A percentile compares a stretch with the other conserved stretches of the same genome.
phyloP scores from a whole-genome alignment of 257 asterid species.

The Hygrophila difformis region DNA sequence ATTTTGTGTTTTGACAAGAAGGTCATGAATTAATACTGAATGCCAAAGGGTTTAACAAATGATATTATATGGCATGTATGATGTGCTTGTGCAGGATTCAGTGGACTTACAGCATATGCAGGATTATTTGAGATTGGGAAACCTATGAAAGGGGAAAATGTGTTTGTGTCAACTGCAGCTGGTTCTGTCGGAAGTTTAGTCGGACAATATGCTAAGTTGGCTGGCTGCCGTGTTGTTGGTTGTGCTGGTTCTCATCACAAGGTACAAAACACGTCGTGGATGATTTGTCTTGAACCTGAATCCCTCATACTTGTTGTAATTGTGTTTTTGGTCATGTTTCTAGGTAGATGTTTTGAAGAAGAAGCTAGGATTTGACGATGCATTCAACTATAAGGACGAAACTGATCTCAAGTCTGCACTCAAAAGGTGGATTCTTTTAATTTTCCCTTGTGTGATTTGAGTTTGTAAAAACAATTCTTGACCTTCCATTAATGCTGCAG shows the following conservation, averaged over 20 bases:
- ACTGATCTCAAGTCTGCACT: conserved; percentile 48
- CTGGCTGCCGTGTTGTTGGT: conserved; percentile 72
- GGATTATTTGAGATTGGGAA: conserved; percentile 61
- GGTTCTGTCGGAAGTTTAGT: conserved; percentile 74
- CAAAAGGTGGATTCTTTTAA: conserved; percentile 48
- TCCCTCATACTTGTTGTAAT: too few species aligned
- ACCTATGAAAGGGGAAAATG: conserved; percentile 57
- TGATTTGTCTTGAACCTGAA: too few species aligned
- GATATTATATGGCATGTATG: too few species aligned
- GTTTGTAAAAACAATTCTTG: too few species aligned
- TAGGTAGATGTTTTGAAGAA: conserved; percentile 39
- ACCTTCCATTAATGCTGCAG: conserved; percentile 11
- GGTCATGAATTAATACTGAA: too few species aligned
- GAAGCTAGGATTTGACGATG: conserved; percentile 72
- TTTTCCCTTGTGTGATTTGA: too few species aligned
- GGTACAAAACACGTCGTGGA: conserved; percentile 19
- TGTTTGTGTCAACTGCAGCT: conserved; percentile 74
- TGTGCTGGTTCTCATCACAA: conserved; percentile 49
- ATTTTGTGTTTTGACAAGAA: too few species aligned
- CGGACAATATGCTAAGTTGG: conserved; percentile 66
- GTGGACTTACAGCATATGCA: conserved; percentile 70
- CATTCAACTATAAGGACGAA: conserved; percentile 75
- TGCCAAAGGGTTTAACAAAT: too few species aligned
- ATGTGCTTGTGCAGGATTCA: conserved; percentile 24
- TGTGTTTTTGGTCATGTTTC: too few species aligned